These are phyloP conservation scores for Lactarius sp. DNA, from an alignment of 768 basidiomycete genomes.

Conservation along the genomic window DNA sequence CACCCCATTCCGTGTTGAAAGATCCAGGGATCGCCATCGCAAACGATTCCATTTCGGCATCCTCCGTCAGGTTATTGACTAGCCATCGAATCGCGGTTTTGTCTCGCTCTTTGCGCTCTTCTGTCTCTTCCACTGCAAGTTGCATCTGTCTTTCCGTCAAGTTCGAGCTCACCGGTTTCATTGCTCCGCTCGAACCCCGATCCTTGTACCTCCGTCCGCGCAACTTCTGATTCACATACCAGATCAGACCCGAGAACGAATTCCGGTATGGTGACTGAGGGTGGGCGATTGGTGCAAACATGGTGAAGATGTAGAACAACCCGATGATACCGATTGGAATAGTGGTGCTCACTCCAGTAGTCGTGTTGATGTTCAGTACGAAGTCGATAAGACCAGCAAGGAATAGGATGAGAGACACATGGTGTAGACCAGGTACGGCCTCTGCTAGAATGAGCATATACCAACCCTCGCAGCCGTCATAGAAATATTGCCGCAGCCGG, in stretches of 20 bases:
- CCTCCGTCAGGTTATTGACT: background rate
- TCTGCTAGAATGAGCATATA: slow-evolving; percentile 39
- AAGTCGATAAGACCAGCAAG: too few species aligned
- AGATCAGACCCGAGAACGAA: slow-evolving; percentile 4
- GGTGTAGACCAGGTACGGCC: slow-evolving; percentile 43
- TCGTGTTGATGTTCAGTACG: too few species aligned
- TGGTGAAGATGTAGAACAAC: slow-evolving; percentile 26
- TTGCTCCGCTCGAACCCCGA: background rate
- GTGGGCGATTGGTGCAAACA: background rate
- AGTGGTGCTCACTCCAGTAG: too few species aligned
- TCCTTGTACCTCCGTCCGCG: background rate
- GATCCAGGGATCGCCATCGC: slow-evolving; percentile 8
- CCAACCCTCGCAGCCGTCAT: slow-evolving; percentile 38
- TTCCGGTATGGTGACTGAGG: slow-evolving; percentile 15
- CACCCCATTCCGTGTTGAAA: slow-evolving; percentile 17
- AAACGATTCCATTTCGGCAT: background rate
- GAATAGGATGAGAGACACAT: slow-evolving; percentile 46
- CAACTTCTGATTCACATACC: slow-evolving; percentile 5
- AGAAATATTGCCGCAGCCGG: slow-evolving; percentile 36
- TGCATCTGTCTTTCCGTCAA: background rate
- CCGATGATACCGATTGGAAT: too few species aligned
- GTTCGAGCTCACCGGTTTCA: background rate
- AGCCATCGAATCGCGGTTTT: background rate
- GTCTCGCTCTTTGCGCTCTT: background rate
- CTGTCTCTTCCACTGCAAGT: background rate